Percentiles rank a stretch among this genome's conserved stretches.
These are phyloP conservation scores for Staphylotrichum tortipilum DNA, from an alignment of 495 filamentous ascomycete species.

Conservation along the genomic window DNA sequence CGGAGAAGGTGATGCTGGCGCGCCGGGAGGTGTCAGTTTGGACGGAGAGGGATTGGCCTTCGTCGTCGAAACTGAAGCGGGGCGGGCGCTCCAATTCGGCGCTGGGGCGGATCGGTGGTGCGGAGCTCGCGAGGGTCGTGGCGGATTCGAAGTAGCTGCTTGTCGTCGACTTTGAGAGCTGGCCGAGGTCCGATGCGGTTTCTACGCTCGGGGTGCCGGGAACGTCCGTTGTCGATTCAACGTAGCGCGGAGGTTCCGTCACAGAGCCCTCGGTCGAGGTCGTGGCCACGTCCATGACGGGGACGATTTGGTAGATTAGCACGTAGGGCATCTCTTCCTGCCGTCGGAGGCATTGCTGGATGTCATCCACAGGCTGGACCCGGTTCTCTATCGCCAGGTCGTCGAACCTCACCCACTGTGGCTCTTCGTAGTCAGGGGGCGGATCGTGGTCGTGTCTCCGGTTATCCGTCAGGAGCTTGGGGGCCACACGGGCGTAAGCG, in stretches of 20 bases:
- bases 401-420: slow-evolving; percentile 84
- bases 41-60: slow-evolving; percentile 21
- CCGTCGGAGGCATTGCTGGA: slow-evolving; percentile 49
- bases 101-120: slow-evolving; percentile 34
- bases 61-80: slow-evolving; percentile 31
- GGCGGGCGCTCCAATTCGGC: slow-evolving; percentile 27
- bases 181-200: slow-evolving; percentile 1
- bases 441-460: slow-evolving; percentile 44
- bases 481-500: slow-evolving; percentile 62
- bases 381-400: slow-evolving; percentile 58
- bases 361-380: slow-evolving; percentile 67
- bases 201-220: slow-evolving; percentile 16
- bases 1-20: slow-evolving; percentile 40
- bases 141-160: slow-evolving; percentile 39
- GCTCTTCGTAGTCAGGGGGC: slow-evolving; percentile 46
- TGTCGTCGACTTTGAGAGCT: slow-evolving; percentile 26
- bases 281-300: slow-evolving; percentile 61
- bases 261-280: slow-evolving; percentile 45
- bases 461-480: slow-evolving; percentile 45
- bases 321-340: slow-evolving; percentile 87
- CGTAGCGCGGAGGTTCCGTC: slow-evolving; percentile 47
- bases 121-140: slow-evolving; percentile 14
- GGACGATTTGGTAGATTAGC: slow-evolving; percentile 88
- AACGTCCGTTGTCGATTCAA: slow-evolving; percentile 28
- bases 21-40: slow-evolving; percentile 32